phyloP scores from a whole-genome alignment of 2,329 filamentous ascomycete genomes.

The Ophiostoma ulmi region DNA sequence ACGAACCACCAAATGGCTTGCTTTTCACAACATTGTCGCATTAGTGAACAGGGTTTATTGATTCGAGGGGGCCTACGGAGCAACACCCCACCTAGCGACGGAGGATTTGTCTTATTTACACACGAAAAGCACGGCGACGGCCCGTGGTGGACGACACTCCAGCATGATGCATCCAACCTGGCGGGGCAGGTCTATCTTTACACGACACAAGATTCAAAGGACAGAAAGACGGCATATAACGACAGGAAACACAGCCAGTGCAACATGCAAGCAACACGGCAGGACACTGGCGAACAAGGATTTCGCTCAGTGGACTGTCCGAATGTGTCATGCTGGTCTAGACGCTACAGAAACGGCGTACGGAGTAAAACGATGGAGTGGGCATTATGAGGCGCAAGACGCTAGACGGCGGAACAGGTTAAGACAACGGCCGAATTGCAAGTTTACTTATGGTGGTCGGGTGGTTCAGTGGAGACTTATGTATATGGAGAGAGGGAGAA shows the following conservation, averaged over 20 bases:
- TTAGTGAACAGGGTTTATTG: background rate
- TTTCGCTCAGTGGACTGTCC: background rate
- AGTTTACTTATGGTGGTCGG: background rate
- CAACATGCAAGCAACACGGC: background rate
- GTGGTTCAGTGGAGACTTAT: background rate
- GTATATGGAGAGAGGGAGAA: background rate
- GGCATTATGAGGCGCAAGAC: background rate
- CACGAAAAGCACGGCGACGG: background rate
- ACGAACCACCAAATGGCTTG: background rate
- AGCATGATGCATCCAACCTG: background rate
- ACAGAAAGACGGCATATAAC: background rate
- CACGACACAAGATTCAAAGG: background rate
- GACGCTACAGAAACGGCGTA: background rate
- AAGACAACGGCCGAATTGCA: background rate
- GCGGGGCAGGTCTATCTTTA: background rate
- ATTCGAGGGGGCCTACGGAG: background rate
- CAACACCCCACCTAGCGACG: slow-evolving; percentile 1
- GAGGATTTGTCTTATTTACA: background rate
- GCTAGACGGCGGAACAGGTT: background rate
- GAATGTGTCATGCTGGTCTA: background rate
- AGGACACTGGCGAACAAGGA: background rate
- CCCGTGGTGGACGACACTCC: background rate
- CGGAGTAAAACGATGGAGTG: background rate
- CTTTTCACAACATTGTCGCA: background rate
- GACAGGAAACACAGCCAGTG: no score